Evolutionary conservation across 2,329 filamentous ascomycete genomes (phyloP), one percentile per base, ranked within the genome.

Genomic region (Corynespora cassiicola): DNA sequence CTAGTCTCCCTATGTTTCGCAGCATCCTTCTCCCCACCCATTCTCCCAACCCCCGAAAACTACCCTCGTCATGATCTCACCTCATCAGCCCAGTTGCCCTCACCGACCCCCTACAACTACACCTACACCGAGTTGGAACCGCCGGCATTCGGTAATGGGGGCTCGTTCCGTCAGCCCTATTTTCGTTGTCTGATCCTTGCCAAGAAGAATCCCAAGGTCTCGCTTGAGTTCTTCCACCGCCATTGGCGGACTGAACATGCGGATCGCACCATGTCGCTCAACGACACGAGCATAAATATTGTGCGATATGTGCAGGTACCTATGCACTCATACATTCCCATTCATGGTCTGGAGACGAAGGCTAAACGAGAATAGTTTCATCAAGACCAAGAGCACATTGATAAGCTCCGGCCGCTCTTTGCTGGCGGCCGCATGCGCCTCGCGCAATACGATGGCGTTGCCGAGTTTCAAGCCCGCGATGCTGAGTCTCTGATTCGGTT

Each of bases 221-320:
- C 43, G 1, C 35, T 39, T 3, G 44, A 42, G 4, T 31, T 21
- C 15, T 51, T 47, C 23, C 40, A 51, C 20, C 28, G 29, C n/a
- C 44, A 52, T 15, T 52, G 48, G 48, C 39, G 44, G 28, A 41
- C 36, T 4, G 39, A 47, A 5, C 45, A 52, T 21, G 48, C 45
- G 1, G 45, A 52, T 16, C 29, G 50, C 6, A 45, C 39, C 16
- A 37, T 52, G 14, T 20, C 31, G 2, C 7, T 20, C 9, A 28
- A 21, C 8, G 36, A 47, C 8, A 25, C 38, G 4, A 40, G 44
- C 3, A 14, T 39, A 1, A 10, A 34, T 9, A n/a, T 54, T 1
- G n/a, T 34, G 15, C 28, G 48, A 26, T 52, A 52, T 18, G 34
- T 39, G 7, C 45, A 54, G 32, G 38, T 43, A 11, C 10, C 14